Percentiles rank a stretch among this genome's conserved stretches.
phyloP scores from a whole-genome alignment of 2,329 filamentous ascomycete species.

The Trichoderma sp. region DNA sequence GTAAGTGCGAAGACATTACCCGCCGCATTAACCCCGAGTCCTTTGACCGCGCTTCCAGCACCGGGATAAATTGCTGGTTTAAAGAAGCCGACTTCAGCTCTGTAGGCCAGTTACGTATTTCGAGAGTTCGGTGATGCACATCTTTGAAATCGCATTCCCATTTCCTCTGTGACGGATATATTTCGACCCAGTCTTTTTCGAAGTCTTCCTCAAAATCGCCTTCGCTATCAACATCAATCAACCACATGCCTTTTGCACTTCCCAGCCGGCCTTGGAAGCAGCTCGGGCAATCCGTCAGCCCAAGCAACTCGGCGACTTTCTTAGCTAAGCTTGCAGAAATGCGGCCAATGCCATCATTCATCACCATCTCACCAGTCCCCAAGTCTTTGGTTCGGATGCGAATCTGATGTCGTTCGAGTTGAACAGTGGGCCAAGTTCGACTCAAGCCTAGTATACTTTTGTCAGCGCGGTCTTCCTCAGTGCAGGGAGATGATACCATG shows the following conservation, averaged over 20 bases:
- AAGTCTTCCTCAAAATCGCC: slow-evolving; percentile 44
- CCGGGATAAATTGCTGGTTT: slow-evolving; percentile 68
- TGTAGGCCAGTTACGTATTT: slow-evolving; percentile 53
- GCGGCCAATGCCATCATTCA: slow-evolving; percentile 67
- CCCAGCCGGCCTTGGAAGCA: slow-evolving; percentile 71
- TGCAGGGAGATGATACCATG: background rate
- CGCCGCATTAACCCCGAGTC: slow-evolving; percentile 47
- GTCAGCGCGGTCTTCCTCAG: slow-evolving; percentile 1
- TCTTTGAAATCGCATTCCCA: slow-evolving; percentile 58
- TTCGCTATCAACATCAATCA: slow-evolving; percentile 55
- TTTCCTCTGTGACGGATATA: slow-evolving; percentile 68
- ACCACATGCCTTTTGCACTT: slow-evolving; percentile 76
- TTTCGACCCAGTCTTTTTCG: slow-evolving; percentile 64
- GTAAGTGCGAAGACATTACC: slow-evolving; percentile 52
- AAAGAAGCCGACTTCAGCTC: slow-evolving; percentile 52
- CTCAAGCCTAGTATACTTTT: slow-evolving; percentile 49
- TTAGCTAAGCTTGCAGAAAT: slow-evolving; percentile 64
- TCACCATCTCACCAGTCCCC: slow-evolving; percentile 45
- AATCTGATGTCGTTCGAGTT: slow-evolving; percentile 52
- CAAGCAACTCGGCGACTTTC: slow-evolving; percentile 53
- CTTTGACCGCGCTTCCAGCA: slow-evolving; percentile 63
- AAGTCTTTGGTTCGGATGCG: slow-evolving; percentile 41
- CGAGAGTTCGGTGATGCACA: slow-evolving; percentile 61
- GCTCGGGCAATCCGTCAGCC: slow-evolving; percentile 57
- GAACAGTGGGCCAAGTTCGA: slow-evolving; percentile 49